Percentiles rank a stretch among this genome's conserved stretches.
Evolutionary conservation across 768 basidiomycete genomes (phyloP).

Genomic region (Suillus americanus): DNA sequence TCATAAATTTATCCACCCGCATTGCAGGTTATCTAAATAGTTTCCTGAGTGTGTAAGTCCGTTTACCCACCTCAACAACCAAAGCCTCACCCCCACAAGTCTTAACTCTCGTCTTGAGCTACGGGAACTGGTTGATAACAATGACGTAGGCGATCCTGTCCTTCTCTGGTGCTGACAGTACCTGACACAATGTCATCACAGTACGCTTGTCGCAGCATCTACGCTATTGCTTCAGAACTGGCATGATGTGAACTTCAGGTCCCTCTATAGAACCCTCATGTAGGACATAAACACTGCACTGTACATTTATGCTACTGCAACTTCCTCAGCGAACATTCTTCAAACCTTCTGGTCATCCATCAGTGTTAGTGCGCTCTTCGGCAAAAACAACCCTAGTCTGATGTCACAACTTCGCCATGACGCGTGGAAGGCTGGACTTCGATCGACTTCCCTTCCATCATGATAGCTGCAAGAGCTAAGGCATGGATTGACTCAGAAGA

Average conservation of each 20-base stretch:
- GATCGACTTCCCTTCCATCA: too few species aligned
- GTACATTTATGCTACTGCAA: too few species aligned
- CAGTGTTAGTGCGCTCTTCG: too few species aligned
- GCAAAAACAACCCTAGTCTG: too few species aligned
- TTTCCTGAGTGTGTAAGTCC: constrained; percentile 36
- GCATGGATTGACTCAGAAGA: too few species aligned
- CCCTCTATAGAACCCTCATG: background rate
- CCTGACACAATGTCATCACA: background rate
- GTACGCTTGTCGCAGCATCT: constrained; percentile 28
- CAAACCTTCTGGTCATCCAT: too few species aligned
- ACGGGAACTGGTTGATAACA: constrained; percentile 26
- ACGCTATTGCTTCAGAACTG: background rate
- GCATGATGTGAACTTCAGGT: background rate
- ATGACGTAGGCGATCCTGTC: constrained; percentile 19
- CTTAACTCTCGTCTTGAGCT: constrained; percentile 30
- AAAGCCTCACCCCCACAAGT: constrained; percentile 10
- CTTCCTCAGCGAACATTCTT: too few species aligned
- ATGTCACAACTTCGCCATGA: too few species aligned
- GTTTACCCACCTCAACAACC: too few species aligned
- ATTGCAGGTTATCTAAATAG: constrained; percentile 36
- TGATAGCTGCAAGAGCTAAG: too few species aligned
- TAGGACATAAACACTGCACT: constrained; percentile 1
- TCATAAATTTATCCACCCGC: background rate
- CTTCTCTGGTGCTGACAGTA: background rate
- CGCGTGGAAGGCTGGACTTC: too few species aligned